A percentile compares a stretch with the other conserved stretches of the same genome.
Evolutionary conservation across 2,329 filamentous ascomycete genomes (phyloP).

Genomic region (Trichoderma asperellum): DNA sequence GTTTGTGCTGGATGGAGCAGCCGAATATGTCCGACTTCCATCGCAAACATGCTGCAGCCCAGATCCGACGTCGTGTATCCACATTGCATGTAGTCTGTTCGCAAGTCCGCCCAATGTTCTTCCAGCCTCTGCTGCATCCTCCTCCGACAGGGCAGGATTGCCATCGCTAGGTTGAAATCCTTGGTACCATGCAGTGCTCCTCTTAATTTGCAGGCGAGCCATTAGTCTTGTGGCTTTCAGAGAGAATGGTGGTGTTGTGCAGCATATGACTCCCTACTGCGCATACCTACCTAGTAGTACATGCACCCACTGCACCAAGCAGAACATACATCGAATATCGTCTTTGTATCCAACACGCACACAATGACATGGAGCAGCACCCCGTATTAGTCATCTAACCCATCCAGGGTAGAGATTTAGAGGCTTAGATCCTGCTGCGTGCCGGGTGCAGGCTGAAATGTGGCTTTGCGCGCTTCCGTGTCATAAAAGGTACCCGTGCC

Average conservation of each 20-base stretch:
- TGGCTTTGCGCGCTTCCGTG: background rate
- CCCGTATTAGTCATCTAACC: background rate
- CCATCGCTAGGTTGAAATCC: background rate
- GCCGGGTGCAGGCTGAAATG: background rate
- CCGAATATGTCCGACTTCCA: background rate
- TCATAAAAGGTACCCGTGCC: background rate
- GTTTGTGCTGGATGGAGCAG: background rate
- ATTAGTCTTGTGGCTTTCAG: background rate
- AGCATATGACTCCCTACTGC: background rate
- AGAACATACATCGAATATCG: background rate
- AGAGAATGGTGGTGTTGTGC: background rate
- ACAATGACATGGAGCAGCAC: background rate
- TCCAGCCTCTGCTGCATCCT: background rate
- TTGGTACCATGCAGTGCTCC: background rate
- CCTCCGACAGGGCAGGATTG: background rate
- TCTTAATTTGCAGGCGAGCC: background rate
- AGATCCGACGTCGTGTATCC: background rate
- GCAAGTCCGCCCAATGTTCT: background rate
- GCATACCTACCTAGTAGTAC: background rate
- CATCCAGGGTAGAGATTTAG: background rate
- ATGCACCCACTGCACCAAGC: background rate
- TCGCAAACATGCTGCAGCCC: background rate
- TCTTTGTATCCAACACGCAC: background rate
- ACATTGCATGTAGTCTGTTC: background rate
- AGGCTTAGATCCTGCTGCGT: background rate